Evolutionary conservation across 768 basidiomycete species (phyloP).

Genomic region (Gelatoporia subvermispora): DNA sequence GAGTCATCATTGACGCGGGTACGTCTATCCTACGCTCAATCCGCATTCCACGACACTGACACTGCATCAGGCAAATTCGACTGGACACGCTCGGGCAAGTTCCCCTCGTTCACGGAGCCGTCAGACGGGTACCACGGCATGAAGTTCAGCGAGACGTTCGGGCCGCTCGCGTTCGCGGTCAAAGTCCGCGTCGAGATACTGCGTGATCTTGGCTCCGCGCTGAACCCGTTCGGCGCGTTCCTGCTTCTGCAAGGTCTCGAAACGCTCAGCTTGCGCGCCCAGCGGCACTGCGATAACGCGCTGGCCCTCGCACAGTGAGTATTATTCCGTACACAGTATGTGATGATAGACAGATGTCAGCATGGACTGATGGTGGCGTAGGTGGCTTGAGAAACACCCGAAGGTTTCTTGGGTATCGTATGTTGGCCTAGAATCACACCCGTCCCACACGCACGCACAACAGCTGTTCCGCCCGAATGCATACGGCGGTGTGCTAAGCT

Average conservation of each 20-base stretch:
- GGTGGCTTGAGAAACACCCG: constrained; percentile 59
- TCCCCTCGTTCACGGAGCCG: constrained; percentile 71
- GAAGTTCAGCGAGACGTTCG: constrained; percentile 62
- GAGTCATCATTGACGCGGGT: constrained; percentile 72
- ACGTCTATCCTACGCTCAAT: constrained; percentile 14
- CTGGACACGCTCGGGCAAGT: constrained; percentile 63
- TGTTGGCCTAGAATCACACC: constrained; percentile 60
- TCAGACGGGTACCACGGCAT: constrained; percentile 75
- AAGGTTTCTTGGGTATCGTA: constrained; percentile 77
- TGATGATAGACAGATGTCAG: not conserved
- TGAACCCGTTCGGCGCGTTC: constrained; percentile 74
- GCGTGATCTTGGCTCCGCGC: constrained; percentile 61
- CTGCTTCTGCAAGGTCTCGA: constrained; percentile 73
- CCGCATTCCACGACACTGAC: too few species aligned
- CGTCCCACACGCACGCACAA: constrained; percentile 55
- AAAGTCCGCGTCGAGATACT: constrained; percentile 61
- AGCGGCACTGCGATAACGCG: constrained; percentile 69
- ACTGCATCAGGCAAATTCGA: constrained; percentile 66
- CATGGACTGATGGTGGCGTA: not conserved
- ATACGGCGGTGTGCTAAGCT: constrained; percentile 74
- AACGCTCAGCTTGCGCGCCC: constrained; percentile 65
- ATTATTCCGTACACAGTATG: not conserved
- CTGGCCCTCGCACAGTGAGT: constrained; percentile 58
- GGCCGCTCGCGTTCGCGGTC: constrained; percentile 55
- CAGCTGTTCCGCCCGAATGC: constrained; percentile 46